phyloP scores from a whole-genome alignment of 1,284 basidiomycete genomes.

The Apiotrichum domesticum region DNA sequence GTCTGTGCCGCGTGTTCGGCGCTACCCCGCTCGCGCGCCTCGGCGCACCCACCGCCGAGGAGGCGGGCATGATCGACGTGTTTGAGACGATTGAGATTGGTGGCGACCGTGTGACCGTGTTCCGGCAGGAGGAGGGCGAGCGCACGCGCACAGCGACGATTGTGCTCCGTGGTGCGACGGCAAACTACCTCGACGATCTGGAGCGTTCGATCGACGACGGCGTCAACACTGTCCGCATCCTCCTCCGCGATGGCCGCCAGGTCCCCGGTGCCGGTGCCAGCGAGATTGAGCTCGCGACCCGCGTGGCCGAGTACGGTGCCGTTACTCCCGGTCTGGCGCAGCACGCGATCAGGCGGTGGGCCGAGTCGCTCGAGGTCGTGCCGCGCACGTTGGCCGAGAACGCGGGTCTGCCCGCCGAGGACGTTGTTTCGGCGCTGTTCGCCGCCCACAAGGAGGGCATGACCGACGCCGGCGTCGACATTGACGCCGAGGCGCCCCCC shows the following conservation, averaged over 20 bases:
- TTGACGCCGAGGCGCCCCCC: conserved; percentile 56
- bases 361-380: conserved; percentile 83
- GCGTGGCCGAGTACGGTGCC: conserved; percentile 79
- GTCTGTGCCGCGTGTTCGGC: conserved; percentile 89
- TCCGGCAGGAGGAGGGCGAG: conserved; percentile 74
- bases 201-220: conserved; percentile 96
- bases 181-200: conserved; percentile 90
- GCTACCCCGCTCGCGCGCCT: conserved; percentile 93
- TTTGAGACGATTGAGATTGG: conserved; percentile 96
- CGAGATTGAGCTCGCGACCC: conserved; percentile 82
- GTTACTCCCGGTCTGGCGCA: conserved; percentile 86
- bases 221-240: conserved; percentile 89
- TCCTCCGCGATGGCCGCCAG: conserved; percentile 82
- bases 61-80: conserved; percentile 88
- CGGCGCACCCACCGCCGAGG: conserved; percentile 92
- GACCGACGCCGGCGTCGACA: conserved; percentile 68
- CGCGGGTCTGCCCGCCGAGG: conserved; percentile 89
- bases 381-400: conserved; percentile 94
- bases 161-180: conserved; percentile 93
- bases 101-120: conserved; percentile 93
- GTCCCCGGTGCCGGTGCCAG: conserved; percentile 92
- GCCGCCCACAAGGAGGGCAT: conserved; percentile 71
- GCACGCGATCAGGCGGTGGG: conserved; percentile 89
- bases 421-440: conserved; percentile 79
- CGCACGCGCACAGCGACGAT: conserved; percentile 83